Base-by-base conservation (phyloP, 176 grass and related monocot genomes). In the Stipa capillata region DNA sequence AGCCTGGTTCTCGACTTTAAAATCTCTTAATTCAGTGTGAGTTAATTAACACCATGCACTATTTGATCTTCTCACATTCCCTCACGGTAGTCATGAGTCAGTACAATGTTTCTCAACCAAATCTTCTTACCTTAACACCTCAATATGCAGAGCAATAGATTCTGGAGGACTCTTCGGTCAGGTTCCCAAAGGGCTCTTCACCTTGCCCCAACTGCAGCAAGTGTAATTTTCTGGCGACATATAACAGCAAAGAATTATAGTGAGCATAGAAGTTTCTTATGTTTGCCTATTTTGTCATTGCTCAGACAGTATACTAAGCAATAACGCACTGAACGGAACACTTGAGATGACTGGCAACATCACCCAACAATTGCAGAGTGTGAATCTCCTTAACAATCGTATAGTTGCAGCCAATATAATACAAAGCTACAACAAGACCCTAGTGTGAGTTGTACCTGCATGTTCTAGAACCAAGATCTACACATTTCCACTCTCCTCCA, bases 351-450 rank as follows among this genome's bases (percentile, higher is more conserved):
- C 84, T 47, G 83, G 69, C 13, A 83, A 56, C 81, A 79, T 91
- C 60, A 83, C 63, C 31, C 68, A 68, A 58, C 51, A 97, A 59
- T 43, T 97, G 51, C 36, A 79, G 86, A 28, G 42, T 43, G 89
- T 97, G 18, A 87, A 90, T 87, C 76, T 97, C 41, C 81, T 74
- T 37, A 89, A 91, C 64, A 97, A 97, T 81, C 63, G 6, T 27
- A 97, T 97, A 72, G 18, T 42, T 56, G 52, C 37, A 0, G 82
- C 60, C 39, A 63, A 53, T 11, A 33, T 85, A 40, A 79, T 33
- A 43, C 32, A 72, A 44, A 87, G 54, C 63, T 97, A 93, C 84
- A 89, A 53, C 31, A 68, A 65, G 39, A 82, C 84, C 33, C 77
- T 97, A 44, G 58, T 88, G 85, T 81, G 40, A 85, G 82, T 35